Percentiles rank a stretch among this genome's conserved stretches.
Evolutionary conservation across 495 filamentous ascomycete genomes (phyloP).

Genomic region (Amphirosellinia nigrospora): DNA sequence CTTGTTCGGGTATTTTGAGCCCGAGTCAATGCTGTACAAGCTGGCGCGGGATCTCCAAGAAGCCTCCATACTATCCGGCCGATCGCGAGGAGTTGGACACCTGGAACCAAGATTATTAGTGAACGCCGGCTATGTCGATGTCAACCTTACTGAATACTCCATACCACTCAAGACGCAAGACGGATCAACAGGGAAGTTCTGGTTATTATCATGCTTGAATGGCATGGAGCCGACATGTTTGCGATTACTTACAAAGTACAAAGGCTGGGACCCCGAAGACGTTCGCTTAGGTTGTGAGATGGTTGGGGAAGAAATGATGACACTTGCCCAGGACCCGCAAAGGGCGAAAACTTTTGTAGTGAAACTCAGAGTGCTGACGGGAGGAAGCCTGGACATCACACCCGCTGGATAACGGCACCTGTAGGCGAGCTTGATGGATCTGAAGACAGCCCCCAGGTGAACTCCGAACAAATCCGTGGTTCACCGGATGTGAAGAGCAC

Average conservation of each 20-base stretch:
- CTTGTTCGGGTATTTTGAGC: slow-evolving; percentile 49
- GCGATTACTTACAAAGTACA: slow-evolving; percentile 64
- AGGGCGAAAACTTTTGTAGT: slow-evolving; percentile 49
- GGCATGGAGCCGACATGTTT: slow-evolving; percentile 68
- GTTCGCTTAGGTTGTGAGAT: slow-evolving; percentile 62
- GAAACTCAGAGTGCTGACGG: slow-evolving; percentile 62
- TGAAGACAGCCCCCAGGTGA: neutral
- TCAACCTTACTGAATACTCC: slow-evolving; percentile 58
- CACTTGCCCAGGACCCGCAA: slow-evolving; percentile 49
- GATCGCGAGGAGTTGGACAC: slow-evolving; percentile 60
- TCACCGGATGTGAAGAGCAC: neutral
- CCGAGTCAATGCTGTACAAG: slow-evolving; percentile 44
- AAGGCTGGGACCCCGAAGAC: slow-evolving; percentile 61
- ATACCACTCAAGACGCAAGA: slow-evolving; percentile 65
- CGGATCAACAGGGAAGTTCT: slow-evolving; percentile 67
- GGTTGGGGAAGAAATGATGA: slow-evolving; percentile 59
- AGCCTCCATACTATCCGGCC: slow-evolving; percentile 51
- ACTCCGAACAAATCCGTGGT: neutral
- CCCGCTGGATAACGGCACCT: slow-evolving; percentile 32
- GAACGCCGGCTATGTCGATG: slow-evolving; percentile 67
- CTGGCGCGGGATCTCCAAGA: slow-evolving; percentile 45
- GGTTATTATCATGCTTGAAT: slow-evolving; percentile 67
- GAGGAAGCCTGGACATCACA: slow-evolving; percentile 55
- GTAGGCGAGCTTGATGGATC: slow-evolving; percentile 36
- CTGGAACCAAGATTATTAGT: slow-evolving; percentile 57